phyloP scores from a whole-genome alignment of 345 rosid genomes.

The Gossypium arboreum region DNA sequence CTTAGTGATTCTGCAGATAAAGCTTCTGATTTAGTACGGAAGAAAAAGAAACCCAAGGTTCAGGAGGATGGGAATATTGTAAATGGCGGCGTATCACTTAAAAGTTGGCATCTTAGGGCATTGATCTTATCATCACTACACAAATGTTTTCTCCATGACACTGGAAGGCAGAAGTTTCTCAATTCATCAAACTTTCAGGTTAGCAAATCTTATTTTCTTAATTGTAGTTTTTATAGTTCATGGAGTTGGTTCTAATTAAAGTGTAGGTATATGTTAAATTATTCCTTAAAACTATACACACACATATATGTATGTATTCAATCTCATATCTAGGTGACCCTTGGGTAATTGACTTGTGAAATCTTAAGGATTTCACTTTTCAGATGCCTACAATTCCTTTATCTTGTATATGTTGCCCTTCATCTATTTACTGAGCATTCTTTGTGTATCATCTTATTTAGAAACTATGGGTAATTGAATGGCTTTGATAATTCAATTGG shows the following conservation, averaged over 20 bases:
- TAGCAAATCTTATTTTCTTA: conserved; percentile 5
- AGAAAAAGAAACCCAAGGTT: conserved; percentile 77
- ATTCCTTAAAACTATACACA: too few relatives aligned
- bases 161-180: conserved; percentile 67
- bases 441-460: not conserved
- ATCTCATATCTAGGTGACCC: not conserved
- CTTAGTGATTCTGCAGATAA: conserved; percentile 44
- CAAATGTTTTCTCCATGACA: conserved; percentile 79
- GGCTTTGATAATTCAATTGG: not conserved
- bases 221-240: not conserved
- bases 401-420: not conserved
- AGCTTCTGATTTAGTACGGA: conserved; percentile 39
- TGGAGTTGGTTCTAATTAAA: not conserved
- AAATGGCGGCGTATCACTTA: conserved; percentile 27
- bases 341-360: too few relatives aligned
- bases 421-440: not conserved
- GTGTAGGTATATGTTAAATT: not conserved
- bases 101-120: conserved; percentile 79
- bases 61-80: conserved; percentile 38
- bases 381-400: not conserved
- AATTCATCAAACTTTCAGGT: conserved; percentile 86
- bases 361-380: not conserved
- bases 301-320: too few relatives aligned
- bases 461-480: not conserved
- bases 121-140: conserved; percentile 70